Base-by-base conservation (phyloP, 805 yeast genomes). In the Nakazawaea laoshanensis region DNA sequence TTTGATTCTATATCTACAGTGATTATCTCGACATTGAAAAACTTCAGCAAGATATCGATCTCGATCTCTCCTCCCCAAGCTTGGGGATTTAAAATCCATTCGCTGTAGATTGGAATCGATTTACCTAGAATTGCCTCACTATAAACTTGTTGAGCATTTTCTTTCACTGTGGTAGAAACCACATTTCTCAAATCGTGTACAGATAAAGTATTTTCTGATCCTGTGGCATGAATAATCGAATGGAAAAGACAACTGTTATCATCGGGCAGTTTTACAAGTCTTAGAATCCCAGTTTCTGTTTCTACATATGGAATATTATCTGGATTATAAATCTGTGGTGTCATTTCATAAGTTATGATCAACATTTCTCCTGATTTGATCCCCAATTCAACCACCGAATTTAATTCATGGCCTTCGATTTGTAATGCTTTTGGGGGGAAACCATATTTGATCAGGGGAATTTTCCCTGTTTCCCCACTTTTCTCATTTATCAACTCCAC, bases 41-140 rank as follows among this genome's bases (percentile, higher is more conserved):
- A 61, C 21, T 64, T 59, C 2, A 83, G 64, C 19, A 82, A 48
- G 5, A 82, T 77, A 7, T 75, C 72, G 29, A 81, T 53, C 48
- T 82, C 94, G 30, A 82, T 80, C 3, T 85, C 89, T 5, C 94
- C 94, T 19, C 94, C 94, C 94, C 92, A 82, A 12, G 80, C 66
- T 22, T 65, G 73, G 13, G 65, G 65, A 36, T 65, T 56, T 29
- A 48, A 42, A 15, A 82, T 82, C 89, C 92, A 82, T 5, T 53
- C 40, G 21, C 68, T 53, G 47, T 82, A 82, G 7, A 69, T 67
- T 0, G 48, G 46, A 2, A 57, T 50, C 0, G 67, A 53, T 38
- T 60, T 61, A 3, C 83, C 87, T 29, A 82, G 55, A 3, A 78
- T 66, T 0, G 72, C 78, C 24, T 67, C 77, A 30, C 60, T 62